These are phyloP conservation scores for Grammothele lineata DNA, from an alignment of 768 basidiomycete species.

Conservation along the genomic window DNA sequence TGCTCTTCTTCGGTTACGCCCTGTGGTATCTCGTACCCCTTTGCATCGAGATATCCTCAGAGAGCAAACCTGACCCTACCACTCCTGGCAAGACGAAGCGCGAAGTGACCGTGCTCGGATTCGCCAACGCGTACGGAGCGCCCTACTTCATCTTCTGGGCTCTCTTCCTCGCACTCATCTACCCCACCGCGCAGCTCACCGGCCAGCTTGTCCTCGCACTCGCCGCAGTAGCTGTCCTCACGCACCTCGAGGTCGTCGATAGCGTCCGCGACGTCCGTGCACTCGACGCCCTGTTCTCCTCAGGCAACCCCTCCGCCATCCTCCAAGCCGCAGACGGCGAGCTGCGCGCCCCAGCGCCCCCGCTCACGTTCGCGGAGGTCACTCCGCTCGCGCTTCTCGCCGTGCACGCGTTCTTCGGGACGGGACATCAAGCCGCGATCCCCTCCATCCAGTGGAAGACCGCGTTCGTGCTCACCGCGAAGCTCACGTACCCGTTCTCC, in stretches of 20 bases:
- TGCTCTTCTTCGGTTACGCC: conserved; percentile 48
- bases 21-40: conserved; percentile 74
- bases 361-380: conserved; percentile 60
- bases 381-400: conserved; percentile 74
- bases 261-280: conserved; percentile 68
- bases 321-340: conserved; percentile 29
- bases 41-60: conserved; percentile 60
- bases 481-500: conserved; percentile 67
- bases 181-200: conserved; percentile 67
- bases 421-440: conserved; percentile 89
- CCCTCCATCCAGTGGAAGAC: conserved; percentile 94
- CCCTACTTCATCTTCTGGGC: conserved; percentile 83
- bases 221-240: conserved; percentile 59
- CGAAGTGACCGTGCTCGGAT: conserved; percentile 69
- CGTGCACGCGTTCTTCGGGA: conserved; percentile 74
- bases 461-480: conserved; percentile 77
- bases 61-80: conserved; percentile 4
- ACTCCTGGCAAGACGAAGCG: conserved; percentile 29
- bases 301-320: conserved; percentile 41
- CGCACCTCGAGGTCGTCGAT: conserved; percentile 78
- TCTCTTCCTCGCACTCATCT: conserved; percentile 57
- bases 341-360: conserved; percentile 24
- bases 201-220: conserved; percentile 77
- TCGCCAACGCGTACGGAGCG: conserved; percentile 86
- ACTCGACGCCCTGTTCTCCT: conserved; percentile 48